These are phyloP conservation scores for Trichoderma polysporum DNA, from an alignment of 2,329 filamentous ascomycete species.

Conservation along the genomic window DNA sequence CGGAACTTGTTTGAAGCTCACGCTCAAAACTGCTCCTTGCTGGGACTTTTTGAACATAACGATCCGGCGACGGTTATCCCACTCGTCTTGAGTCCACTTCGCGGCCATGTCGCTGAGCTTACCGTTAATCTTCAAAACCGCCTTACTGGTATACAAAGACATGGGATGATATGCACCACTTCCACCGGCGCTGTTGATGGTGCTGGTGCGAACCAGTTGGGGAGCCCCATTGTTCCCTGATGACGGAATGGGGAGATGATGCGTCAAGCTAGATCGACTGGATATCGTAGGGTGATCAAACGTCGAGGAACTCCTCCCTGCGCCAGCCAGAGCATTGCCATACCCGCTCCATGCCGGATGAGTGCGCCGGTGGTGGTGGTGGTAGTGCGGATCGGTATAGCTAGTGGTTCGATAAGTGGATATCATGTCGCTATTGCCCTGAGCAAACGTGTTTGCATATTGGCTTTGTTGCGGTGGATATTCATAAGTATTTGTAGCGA, in stretches of 20 bases:
- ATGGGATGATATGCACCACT: conserved; percentile 70
- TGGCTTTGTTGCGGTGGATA: conserved; percentile 44
- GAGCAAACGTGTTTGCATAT: conserved; percentile 41
- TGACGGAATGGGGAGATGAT: conserved; percentile 49
- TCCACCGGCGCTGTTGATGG: conserved; percentile 41
- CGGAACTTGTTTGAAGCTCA: conserved; percentile 75
- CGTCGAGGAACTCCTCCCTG: conserved; percentile 42
- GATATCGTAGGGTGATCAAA: conserved; percentile 44
- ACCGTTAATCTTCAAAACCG: conserved; percentile 78
- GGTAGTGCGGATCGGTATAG: conserved; percentile 51
- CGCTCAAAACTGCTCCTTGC: conserved; percentile 74
- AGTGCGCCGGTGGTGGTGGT: conserved; percentile 41
- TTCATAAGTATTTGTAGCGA: conserved; percentile 47
- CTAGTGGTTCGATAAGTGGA: conserved; percentile 54
- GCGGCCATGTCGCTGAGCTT: conserved; percentile 82
- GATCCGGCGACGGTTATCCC: conserved; percentile 73
- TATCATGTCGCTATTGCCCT: conserved; percentile 53
- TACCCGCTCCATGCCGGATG: conserved; percentile 45
- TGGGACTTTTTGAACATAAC: conserved; percentile 87
- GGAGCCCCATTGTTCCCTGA: conserved; percentile 41
- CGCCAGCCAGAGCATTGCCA: conserved; percentile 40
- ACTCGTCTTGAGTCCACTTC: conserved; percentile 81
- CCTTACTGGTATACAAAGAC: conserved; percentile 79
- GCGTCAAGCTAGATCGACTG: conserved; percentile 46
- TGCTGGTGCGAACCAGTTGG: conserved; percentile 57